These are phyloP conservation scores for Tilletia horrida DNA, from an alignment of 1,284 basidiomycete genomes.

Conservation along the genomic window DNA sequence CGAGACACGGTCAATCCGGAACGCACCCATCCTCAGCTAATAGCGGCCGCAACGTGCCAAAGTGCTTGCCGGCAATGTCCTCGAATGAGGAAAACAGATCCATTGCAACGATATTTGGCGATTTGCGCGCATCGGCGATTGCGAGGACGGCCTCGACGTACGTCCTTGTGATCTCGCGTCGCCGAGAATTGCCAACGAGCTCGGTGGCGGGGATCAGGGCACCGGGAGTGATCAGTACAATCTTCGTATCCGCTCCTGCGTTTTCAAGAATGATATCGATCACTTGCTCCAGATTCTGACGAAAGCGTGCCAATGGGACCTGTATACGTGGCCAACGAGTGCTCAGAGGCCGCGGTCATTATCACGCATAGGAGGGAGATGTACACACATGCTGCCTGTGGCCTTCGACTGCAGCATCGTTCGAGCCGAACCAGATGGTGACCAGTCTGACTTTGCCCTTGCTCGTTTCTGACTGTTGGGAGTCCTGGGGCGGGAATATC, in stretches of 20 bases:
- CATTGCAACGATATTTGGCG: background rate
- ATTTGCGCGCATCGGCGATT: background rate
- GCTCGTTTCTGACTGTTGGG: too few relatives aligned
- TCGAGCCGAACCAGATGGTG: constrained; percentile 11
- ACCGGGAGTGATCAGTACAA: background rate
- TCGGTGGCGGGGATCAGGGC: background rate
- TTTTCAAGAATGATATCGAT: background rate
- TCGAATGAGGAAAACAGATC: background rate
- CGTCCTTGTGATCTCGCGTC: background rate
- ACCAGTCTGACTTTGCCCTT: background rate
- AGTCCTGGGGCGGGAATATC: background rate
- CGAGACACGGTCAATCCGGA: background rate
- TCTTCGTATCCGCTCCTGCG: background rate
- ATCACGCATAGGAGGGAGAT: background rate
- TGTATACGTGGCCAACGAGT: background rate
- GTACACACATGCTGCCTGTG: constrained; percentile 8
- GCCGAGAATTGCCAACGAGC: background rate
- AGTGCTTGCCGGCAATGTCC: background rate
- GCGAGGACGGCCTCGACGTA: background rate
- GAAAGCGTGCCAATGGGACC: constrained; percentile 11
- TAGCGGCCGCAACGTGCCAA: constrained; percentile 1
- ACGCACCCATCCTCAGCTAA: constrained; percentile 5
- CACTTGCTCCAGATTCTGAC: background rate
- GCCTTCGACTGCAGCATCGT: constrained; percentile 5
- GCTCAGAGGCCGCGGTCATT: background rate